Conservation (phyloP, 164 flowering plant genomes). For the Aristolochia californica region DNA sequence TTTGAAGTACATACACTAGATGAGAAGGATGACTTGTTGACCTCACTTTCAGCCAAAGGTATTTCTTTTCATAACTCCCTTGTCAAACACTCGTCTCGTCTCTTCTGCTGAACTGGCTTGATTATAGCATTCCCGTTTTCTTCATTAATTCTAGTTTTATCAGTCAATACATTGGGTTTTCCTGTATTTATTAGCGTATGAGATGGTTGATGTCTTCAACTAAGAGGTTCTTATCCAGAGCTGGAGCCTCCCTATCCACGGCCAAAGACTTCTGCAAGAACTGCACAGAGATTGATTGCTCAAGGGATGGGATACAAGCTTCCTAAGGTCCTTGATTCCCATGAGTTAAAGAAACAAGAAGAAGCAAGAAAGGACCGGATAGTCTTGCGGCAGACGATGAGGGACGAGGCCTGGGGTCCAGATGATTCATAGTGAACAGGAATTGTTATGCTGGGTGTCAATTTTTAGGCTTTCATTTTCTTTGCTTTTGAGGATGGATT, state of each 20-base stretch:
- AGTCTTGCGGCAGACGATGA: slow-evolving; percentile 46
- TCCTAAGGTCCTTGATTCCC: slow-evolving; percentile 44
- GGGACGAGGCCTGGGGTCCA: slow-evolving; percentile 87
- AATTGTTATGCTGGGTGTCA: background rate
- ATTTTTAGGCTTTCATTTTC: background rate
- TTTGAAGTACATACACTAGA: slow-evolving; percentile 44
- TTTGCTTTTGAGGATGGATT: background rate
- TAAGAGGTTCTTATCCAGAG: slow-evolving; percentile 26
- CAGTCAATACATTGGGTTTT: no score
- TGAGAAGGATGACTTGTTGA: slow-evolving; percentile 44
- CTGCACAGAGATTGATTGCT: slow-evolving; percentile 85
- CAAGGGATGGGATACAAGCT: slow-evolving; percentile 77
- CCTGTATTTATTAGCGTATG: no score
- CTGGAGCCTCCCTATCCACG: slow-evolving; percentile 78
- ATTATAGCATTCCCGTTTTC: background rate
- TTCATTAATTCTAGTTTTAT: background rate
- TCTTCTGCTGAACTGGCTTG: no score
- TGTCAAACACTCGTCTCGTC: background rate
- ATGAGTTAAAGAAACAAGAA: slow-evolving; percentile 66
- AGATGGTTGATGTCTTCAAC: background rate
- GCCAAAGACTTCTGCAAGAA: slow-evolving; percentile 78
- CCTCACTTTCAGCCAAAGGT: slow-evolving; percentile 54
- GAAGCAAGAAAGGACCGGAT: slow-evolving; percentile 70
- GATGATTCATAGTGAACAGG: slow-evolving; percentile 22
- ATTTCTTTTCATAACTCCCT: slow-evolving; percentile 1